These are phyloP conservation scores for Ligustrum vulgare DNA, from an alignment of 257 asterid genomes.

Conservation along the genomic window DNA sequence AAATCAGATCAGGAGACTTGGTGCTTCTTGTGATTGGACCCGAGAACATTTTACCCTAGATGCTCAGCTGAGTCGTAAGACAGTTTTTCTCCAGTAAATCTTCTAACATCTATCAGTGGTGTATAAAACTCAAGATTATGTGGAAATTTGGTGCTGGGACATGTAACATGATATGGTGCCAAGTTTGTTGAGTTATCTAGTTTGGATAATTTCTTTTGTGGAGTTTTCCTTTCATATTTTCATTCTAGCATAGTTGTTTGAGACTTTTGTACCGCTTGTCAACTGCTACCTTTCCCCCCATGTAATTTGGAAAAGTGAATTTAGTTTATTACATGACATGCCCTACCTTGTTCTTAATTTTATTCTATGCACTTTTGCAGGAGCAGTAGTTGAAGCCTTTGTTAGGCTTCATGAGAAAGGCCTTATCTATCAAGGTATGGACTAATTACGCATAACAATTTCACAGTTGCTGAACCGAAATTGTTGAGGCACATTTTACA, in stretches of 20 bases:
- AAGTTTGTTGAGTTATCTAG: constrained; percentile 11
- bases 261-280: neutral
- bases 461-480: constrained; percentile 6
- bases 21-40: constrained; percentile 99
- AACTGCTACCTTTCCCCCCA: neutral
- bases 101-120: constrained; percentile 42
- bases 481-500: constrained; percentile 14
- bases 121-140: constrained; percentile 16
- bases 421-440: constrained; percentile 84
- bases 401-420: constrained; percentile 97
- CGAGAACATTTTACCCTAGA: constrained; percentile 93
- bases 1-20: constrained; percentile 95
- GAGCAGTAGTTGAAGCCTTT: constrained; percentile 93
- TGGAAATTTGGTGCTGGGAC: constrained; percentile 8
- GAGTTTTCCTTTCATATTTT: constrained; percentile 12
- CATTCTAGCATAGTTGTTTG: neutral
- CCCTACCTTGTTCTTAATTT: constrained; percentile 13
- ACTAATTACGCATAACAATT: constrained; percentile 17
- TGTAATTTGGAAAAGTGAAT: neutral
- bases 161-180: constrained; percentile 22
- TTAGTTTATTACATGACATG: constrained; percentile 15
- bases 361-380: constrained; percentile 48
- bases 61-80: constrained; percentile 96
- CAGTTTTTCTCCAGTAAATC: constrained; percentile 46
- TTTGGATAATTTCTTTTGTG: constrained; percentile 8